Evolutionary conservation across 306 rosid genomes (phyloP), one percentile per base, ranked within the genome.

Genomic region (Delonix regia): DNA sequence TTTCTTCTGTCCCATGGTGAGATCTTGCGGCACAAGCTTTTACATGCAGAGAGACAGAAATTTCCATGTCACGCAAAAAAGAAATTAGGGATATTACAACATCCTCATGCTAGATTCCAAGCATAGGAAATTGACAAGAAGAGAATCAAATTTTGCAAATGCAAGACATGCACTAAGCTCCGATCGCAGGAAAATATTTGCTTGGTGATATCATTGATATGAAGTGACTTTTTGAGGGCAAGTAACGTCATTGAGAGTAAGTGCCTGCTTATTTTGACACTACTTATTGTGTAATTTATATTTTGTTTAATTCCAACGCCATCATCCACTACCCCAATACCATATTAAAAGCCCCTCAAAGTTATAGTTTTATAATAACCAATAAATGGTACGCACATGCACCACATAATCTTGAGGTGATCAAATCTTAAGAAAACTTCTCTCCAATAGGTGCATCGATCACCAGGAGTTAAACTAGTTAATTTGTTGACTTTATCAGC

Each of bases 221-320:
- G 64, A 77, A 80, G 28, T 81, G 49, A 62, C 86, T 66, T 81
- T 82, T 87, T 80, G 78, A 83, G 83, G 85, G 86, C 90, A 89
- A 74, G 86, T 82, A 80, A 86, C 90, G 82, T 87, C 88, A 84
- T 21, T 44, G 82, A 78, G 80, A 78, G 85, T 64, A 82, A 80
- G 57, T 78, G 72, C 85, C 45, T 30, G 16, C 75, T 69, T 41
- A 67, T 42, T 28, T 79, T 79, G 53, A 61, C 73, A 41, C 83
- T 62, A 69, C 27, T 47, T 39, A 62, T 41, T 71, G 27, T 72
- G 49, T 76, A 33, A 19, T 62, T 75, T 49, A 73, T 68, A 74
- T 68, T 33, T 53, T 33, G 1, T 77, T 57, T 60, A 44, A 63
- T 27, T 69, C 53, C 67, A 34, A 53, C 69, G 60, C 82, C 65